A percentile compares a stretch with the other conserved stretches of the same genome.
Evolutionary conservation across 257 asterid genomes (phyloP).

Genomic region (Petunia axillaris): DNA sequence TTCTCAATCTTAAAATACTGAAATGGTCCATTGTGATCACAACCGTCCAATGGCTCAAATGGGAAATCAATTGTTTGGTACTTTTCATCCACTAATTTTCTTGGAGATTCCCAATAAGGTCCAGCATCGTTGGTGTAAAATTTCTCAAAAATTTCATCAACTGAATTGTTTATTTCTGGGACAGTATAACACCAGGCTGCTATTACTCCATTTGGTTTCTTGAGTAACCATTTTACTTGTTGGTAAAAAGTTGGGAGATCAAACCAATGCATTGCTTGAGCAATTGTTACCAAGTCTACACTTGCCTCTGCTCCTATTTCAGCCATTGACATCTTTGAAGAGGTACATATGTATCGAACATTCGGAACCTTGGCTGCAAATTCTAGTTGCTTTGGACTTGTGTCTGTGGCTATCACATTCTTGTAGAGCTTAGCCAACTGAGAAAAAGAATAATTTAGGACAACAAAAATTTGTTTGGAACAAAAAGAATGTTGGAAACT

Average conservation of each 20-base stretch:
- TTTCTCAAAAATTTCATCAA: constrained; percentile 48
- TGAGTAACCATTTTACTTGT: constrained; percentile 59
- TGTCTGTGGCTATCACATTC: constrained; percentile 45
- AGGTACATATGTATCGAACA: constrained; percentile 25
- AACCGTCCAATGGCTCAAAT: constrained; percentile 64
- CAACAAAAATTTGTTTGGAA: too few species aligned
- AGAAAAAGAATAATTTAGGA: constrained; percentile 31
- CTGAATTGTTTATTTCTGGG: constrained; percentile 45
- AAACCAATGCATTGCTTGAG: too few species aligned
- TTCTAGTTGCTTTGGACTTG: constrained; percentile 69
- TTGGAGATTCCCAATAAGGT: constrained; percentile 49
- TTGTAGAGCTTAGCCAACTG: too few species aligned
- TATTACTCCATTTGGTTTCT: constrained; percentile 68
- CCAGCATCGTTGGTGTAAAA: constrained; percentile 33
- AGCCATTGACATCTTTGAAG: constrained; percentile 57
- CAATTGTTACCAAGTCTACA: constrained; percentile 34
- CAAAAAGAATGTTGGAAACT: too few species aligned
- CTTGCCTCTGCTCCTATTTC: constrained; percentile 56
- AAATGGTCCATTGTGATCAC: constrained; percentile 61
- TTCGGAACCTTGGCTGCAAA: constrained; percentile 60
- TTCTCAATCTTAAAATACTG: constrained; percentile 50
- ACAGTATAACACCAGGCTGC: constrained; percentile 80
- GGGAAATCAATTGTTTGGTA: constrained; percentile 72
- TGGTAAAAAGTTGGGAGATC: constrained; percentile 69
- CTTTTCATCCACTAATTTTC: constrained; percentile 46